Evolutionary conservation across 2,329 filamentous ascomycete genomes (phyloP).

Genomic region (Fusarium chaquense): DNA sequence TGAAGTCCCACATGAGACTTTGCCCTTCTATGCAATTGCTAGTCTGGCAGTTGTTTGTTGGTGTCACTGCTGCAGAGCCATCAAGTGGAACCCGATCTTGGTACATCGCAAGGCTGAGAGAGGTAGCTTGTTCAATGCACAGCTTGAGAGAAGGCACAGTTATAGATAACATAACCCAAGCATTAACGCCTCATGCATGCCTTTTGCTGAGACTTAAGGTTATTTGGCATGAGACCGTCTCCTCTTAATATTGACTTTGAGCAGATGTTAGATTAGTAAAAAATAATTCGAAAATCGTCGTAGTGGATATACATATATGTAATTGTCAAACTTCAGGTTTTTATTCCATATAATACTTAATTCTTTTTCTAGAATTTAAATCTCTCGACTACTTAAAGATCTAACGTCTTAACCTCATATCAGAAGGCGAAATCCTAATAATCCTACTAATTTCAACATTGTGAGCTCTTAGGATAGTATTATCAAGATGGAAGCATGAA

Average conservation of each 20-base stretch:
- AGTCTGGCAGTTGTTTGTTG: slow-evolving; percentile 42
- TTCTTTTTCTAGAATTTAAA: no score
- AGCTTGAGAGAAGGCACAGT: not conserved
- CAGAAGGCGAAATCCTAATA: no score
- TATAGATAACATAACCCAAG: not conserved
- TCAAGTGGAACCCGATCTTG: not conserved
- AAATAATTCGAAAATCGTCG: no score
- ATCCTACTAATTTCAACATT: no score
- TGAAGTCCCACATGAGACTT: slow-evolving; percentile 25
- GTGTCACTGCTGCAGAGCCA: slow-evolving; percentile 15
- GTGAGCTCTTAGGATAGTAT: no score
- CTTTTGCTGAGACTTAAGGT: not conserved
- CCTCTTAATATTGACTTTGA: rapidly evolving
- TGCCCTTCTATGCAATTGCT: slow-evolving; percentile 35
- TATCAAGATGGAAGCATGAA: no score
- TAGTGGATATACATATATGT: no score
- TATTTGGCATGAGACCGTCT: slow-evolving; percentile 18
- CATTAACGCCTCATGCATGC: slow-evolving; percentile 3
- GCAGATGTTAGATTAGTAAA: no score
- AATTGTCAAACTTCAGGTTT: no score
- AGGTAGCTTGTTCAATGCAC: slow-evolving; percentile 8
- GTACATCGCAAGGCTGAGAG: slow-evolving; percentile 11
- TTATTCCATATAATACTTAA: no score
- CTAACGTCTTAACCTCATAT: no score
- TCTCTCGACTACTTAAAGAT: no score